phyloP scores from a whole-genome alignment of 345 rosid genomes.

The Conringia planisiliqua region DNA sequence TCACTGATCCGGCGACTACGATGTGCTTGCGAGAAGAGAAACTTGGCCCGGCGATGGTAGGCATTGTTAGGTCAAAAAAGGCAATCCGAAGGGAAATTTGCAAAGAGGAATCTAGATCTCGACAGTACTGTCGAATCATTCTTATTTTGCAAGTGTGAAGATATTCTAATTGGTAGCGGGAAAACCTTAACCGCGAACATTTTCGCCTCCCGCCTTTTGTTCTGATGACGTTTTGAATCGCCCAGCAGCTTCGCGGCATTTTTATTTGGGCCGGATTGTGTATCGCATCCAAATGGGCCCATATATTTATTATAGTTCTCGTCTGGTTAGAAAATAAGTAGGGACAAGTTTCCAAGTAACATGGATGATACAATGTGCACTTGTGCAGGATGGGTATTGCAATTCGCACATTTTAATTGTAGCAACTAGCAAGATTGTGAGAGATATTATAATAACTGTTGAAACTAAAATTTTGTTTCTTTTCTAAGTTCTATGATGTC shows the following conservation, averaged over 20 bases:
- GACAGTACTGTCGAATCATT: not conserved
- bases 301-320: not conserved
- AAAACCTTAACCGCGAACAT: constrained; percentile 25
- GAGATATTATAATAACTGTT: not conserved
- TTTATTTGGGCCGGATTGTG: not conserved
- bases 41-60: constrained; percentile 40
- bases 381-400: no score
- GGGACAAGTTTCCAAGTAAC: no score
- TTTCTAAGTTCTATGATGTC: not conserved
- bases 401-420: no score
- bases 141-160: not conserved
- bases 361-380: no score
- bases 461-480: not conserved
- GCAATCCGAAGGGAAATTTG: not conserved
- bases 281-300: not conserved
- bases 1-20: constrained; percentile 27
- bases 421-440: not conserved
- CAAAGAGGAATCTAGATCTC: not conserved
- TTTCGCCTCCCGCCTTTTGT: constrained; percentile 34
- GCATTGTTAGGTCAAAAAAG: constrained; percentile 38
- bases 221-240: not conserved
- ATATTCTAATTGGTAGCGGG: constrained; percentile 23
- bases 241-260: constrained; percentile 2
- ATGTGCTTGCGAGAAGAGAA: constrained; percentile 36
- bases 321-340: not conserved